A percentile compares a stretch with the other conserved stretches of the same genome.
Evolutionary conservation across 129 eudicot genomes (phyloP).

Genomic region (Escallonia herrerae): DNA sequence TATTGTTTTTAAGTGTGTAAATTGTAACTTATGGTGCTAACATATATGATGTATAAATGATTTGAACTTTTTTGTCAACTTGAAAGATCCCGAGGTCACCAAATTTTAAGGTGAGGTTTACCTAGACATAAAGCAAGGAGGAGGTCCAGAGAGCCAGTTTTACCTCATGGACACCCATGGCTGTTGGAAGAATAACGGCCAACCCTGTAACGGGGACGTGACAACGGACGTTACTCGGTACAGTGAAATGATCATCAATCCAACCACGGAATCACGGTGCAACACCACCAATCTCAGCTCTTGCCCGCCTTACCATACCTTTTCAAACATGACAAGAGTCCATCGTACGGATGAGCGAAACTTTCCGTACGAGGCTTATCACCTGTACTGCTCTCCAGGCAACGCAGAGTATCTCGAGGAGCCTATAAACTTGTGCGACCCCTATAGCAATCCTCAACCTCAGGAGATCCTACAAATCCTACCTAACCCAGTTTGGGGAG

Average conservation of each 20-base stretch:
- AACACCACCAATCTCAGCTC: constrained; percentile 14
- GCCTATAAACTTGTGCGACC: constrained; percentile 34
- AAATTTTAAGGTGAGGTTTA: constrained; percentile 42
- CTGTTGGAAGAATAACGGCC: constrained; percentile 62
- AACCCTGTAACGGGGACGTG: constrained; percentile 43
- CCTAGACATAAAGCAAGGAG: constrained; percentile 43
- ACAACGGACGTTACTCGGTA: constrained; percentile 50
- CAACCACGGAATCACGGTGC: constrained; percentile 15
- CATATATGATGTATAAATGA: too few relatives aligned
- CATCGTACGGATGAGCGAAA: constrained; percentile 30
- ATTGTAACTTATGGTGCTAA: too few relatives aligned
- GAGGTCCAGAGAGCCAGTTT: constrained; percentile 49
- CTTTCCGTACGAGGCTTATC: constrained; percentile 46
- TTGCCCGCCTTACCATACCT: constrained; percentile 52
- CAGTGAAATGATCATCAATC: constrained; percentile 50
- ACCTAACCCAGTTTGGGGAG: constrained; percentile 48
- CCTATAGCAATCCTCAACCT: constrained; percentile 48
- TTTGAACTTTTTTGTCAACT: too few relatives aligned
- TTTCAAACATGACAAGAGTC: constrained; percentile 25
- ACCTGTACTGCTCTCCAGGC: constrained; percentile 45
- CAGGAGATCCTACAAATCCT: constrained; percentile 43
- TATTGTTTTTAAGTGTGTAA: too few relatives aligned
- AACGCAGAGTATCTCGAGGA: constrained; percentile 33
- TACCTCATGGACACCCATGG: constrained; percentile 55
- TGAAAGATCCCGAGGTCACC: constrained; percentile 45